Conservation (phyloP, 257 asterid species). For the Fraxinus quadrangulata region DNA sequence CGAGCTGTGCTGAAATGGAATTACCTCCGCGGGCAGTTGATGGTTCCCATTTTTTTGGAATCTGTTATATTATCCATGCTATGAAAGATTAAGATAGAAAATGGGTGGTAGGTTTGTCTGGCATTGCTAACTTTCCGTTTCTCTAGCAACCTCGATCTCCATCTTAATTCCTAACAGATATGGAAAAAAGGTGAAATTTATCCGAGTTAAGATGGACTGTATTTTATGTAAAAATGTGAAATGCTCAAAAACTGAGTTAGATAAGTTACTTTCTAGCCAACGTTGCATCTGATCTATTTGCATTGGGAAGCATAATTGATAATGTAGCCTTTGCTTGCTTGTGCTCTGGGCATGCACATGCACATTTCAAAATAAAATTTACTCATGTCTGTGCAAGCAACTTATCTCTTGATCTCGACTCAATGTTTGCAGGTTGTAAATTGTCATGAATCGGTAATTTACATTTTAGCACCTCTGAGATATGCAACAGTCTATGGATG, state of each 20-base stretch:
- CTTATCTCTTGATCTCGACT: slow-evolving; percentile 14
- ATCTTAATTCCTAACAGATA: not conserved
- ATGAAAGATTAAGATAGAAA: slow-evolving; percentile 13
- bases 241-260: not conserved
- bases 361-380: slow-evolving; percentile 3
- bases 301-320: not conserved
- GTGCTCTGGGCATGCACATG: slow-evolving; percentile 22
- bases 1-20: not conserved
- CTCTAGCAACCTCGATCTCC: not conserved
- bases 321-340: slow-evolving; percentile 15
- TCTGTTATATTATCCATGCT: slow-evolving; percentile 2
- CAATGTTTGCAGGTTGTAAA: slow-evolving; percentile 65
- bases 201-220: slow-evolving; percentile 11
- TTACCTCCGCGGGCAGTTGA: not conserved
- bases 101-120: not conserved
- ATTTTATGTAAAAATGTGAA: slow-evolving; percentile 1
- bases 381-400: slow-evolving; percentile 2
- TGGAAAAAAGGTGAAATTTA: not conserved
- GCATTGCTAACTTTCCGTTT: not conserved
- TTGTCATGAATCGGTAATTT: slow-evolving; percentile 95
- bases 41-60: not conserved
- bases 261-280: not conserved
- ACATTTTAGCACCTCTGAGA: slow-evolving; percentile 82
- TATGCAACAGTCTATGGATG: slow-evolving; percentile 93
- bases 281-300: slow-evolving; percentile 12